A percentile compares a stretch with the other conserved stretches of the same genome.
Conservation (phyloP, 2,329 filamentous ascomycete genomes). For the Cercospora janseana region DNA sequence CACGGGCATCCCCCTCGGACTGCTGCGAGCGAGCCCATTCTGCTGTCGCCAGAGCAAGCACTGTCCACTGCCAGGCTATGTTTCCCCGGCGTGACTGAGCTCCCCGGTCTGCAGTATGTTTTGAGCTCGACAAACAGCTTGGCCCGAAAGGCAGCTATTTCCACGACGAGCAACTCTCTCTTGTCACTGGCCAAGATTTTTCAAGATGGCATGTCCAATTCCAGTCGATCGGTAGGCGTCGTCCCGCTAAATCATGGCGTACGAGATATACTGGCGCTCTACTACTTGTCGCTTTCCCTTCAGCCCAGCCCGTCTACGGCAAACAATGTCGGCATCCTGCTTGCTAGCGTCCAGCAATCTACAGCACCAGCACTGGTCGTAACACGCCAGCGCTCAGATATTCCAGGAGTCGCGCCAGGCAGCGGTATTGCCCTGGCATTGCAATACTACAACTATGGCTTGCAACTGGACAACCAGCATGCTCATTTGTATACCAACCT, state of each 20-base stretch:
- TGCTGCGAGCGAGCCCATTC: slow-evolving; percentile 60
- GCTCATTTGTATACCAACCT: slow-evolving; percentile 97
- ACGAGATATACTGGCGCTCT: slow-evolving; percentile 87
- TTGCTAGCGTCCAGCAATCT: slow-evolving; percentile 87
- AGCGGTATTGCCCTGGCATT: slow-evolving; percentile 86
- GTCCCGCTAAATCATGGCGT: slow-evolving; percentile 64
- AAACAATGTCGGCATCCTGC: slow-evolving; percentile 94
- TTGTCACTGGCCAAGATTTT: slow-evolving; percentile 96
- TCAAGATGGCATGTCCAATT: slow-evolving; percentile 87
- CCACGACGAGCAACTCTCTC: slow-evolving; percentile 92
- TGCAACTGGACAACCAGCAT: slow-evolving; percentile 81
- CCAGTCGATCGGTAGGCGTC: slow-evolving; percentile 46
- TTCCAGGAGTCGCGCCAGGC: slow-evolving; percentile 78
- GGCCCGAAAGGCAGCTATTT: slow-evolving; percentile 75
- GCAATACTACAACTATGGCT: slow-evolving; percentile 91
- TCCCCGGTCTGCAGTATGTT: slow-evolving; percentile 76
- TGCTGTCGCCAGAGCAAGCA: slow-evolving; percentile 80
- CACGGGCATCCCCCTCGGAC: slow-evolving; percentile 20
- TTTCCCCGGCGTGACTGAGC: slow-evolving; percentile 70
- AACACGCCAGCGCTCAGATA: slow-evolving; percentile 43
- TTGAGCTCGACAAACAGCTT: slow-evolving; percentile 57
- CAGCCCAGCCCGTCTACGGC: slow-evolving; percentile 96
- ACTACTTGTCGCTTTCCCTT: slow-evolving; percentile 90
- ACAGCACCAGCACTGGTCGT: slow-evolving; percentile 31
- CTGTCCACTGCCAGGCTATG: slow-evolving; percentile 78